Evolutionary conservation across 169 alveolate genomes (phyloP), one percentile per base, ranked within the genome.

Genomic region (Plasmodium relictum): DNA sequence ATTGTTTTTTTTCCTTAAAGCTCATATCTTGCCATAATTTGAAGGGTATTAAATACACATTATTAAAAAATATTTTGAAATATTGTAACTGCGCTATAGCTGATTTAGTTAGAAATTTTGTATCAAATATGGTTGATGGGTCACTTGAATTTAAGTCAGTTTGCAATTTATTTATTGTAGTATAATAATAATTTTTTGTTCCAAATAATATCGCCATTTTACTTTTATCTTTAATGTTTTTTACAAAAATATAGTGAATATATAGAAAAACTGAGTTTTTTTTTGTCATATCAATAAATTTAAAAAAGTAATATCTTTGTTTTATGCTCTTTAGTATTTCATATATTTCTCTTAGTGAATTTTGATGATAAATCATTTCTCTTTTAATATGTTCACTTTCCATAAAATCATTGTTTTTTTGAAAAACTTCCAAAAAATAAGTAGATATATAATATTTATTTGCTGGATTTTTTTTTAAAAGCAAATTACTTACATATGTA

Each of bases 171-270:
- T 69, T 45, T 10, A 65, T 58, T 16, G 63, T 48, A n/a, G 68
- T 78, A 73, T 63, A 78, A 58, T 58, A 78, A 16, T 78, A 78
- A 65, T 78, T 78, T 42, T 78, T 50, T 42, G 89, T 16, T 48
- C 70, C 89, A 52, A 63, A 78, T 63, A 78, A 37, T 44, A 78
- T 78, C n/a, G 89, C 76, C 12, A 78, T 70, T 50, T 78, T 78
- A 31, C 41, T 42, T 31, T 39, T 37, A 22, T 42, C 16, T 16
- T 18, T 59, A 14, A 20, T 18, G 24, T 56, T 52, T 78, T 65
- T 78, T 69, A 70, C 71, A 65, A 44, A 65, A 63, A 78, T 78
- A 69, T 78, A 78, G 42, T 78, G 69, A 50, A 12, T 78, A 70
- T 78, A 78, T 26, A 78, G 44, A 39, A 78, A 78, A 52, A 42